These are phyloP conservation scores for Boletellus sp. DNA, from an alignment of 768 basidiomycete species.

Conservation along the genomic window DNA sequence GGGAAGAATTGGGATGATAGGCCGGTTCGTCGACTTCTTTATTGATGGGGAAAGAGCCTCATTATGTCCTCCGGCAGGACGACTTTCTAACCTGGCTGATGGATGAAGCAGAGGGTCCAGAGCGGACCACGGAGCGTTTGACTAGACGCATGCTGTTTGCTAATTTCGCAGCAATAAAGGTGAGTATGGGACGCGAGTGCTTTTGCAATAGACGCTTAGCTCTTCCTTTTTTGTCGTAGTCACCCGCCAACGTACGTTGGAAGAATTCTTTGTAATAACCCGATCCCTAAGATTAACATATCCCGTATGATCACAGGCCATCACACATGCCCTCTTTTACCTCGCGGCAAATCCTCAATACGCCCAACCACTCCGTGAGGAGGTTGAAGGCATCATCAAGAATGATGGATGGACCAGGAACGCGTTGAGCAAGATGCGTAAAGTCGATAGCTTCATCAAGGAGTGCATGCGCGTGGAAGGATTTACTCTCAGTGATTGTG, in stretches of 20 bases:
- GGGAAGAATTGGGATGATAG: neutral
- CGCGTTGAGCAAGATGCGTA: neutral
- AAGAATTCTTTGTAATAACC: too few species aligned
- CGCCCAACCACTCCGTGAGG: neutral
- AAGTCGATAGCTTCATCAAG: neutral
- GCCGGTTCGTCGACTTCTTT: constrained; percentile 2
- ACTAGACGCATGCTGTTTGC: constrained; percentile 7
- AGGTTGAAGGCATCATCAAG: neutral
- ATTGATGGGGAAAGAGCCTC: neutral
- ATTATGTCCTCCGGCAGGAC: constrained; percentile 15
- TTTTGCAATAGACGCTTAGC: neutral
- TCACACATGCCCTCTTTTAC: neutral
- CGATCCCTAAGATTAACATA: constrained; percentile 16
- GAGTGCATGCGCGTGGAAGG: neutral
- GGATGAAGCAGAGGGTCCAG: constrained; percentile 17
- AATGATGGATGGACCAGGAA: neutral
- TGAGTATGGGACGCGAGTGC: neutral
- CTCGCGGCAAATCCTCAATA: neutral
- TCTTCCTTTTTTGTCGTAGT: neutral
- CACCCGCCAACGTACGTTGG: neutral
- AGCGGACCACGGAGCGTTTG: constrained; percentile 13
- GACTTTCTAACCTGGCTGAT: constrained; percentile 35
- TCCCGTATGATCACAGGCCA: neutral
- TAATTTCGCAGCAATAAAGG: constrained; percentile 26
- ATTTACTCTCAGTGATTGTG: too few species aligned